phyloP scores from a whole-genome alignment of 2,329 filamentous ascomycete species.

The Colletotrichum aenigma region DNA sequence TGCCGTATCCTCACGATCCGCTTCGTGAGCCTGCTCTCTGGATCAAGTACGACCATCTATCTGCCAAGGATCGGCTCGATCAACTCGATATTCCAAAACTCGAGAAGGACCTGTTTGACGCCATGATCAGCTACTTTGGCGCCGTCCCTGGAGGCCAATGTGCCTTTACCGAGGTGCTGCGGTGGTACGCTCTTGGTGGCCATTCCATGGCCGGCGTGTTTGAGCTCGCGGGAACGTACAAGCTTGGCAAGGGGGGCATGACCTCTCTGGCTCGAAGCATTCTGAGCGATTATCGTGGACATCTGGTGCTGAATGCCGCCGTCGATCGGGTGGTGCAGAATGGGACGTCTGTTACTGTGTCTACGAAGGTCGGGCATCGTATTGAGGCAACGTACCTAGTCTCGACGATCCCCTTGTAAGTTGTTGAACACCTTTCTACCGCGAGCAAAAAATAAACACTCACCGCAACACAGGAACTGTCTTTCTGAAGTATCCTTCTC shows the following conservation, averaged over 20 bases:
- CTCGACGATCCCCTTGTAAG: neutral
- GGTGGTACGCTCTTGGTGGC: neutral
- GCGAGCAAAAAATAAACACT: rapidly evolving
- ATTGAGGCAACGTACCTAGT: neutral
- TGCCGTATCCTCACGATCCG: neutral
- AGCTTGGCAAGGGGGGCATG: neutral
- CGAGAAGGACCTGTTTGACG: neutral
- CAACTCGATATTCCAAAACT: neutral
- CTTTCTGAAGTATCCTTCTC: neutral
- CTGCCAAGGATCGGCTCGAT: neutral
- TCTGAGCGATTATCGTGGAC: neutral
- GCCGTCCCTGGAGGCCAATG: neutral
- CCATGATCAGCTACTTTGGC: neutral
- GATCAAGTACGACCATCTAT: neutral
- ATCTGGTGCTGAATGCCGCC: neutral
- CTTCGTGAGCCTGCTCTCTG: neutral
- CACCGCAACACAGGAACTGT: neutral
- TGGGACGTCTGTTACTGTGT: neutral
- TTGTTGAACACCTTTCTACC: rapidly evolving
- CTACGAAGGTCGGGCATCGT: neutral
- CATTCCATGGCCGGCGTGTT: neutral
- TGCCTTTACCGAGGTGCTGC: neutral
- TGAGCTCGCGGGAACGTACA: neutral
- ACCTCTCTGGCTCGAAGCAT: neutral
- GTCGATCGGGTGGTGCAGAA: neutral